These are phyloP conservation scores for Pichia nanzhaoensis DNA, from an alignment of 805 yeast genomes.

Conservation along the genomic window DNA sequence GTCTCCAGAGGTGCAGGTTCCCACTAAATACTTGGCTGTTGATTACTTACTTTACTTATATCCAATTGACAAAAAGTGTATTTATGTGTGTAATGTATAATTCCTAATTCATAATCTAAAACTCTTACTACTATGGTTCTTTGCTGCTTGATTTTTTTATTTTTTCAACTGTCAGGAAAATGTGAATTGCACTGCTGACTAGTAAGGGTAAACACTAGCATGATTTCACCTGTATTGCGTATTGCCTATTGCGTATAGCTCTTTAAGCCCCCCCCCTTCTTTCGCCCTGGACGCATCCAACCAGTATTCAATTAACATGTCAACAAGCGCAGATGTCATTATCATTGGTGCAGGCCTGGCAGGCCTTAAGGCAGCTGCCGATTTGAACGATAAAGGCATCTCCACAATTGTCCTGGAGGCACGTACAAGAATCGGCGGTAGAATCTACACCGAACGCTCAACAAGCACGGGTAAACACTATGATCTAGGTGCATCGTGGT, in stretches of 20 bases:
- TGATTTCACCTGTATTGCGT: no score
- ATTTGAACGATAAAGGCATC: constrained; percentile 27
- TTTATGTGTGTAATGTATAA: no score
- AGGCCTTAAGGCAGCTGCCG: constrained; percentile 44
- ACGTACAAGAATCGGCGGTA: constrained; percentile 41
- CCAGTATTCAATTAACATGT: no score
- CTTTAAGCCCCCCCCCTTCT: no score
- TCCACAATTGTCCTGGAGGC: constrained; percentile 41
- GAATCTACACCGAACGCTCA: constrained; percentile 31
- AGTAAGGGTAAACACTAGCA: no score
- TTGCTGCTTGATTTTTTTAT: no score
- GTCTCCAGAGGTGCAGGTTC: constrained; percentile 78
- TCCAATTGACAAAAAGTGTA: background rate
- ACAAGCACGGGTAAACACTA: constrained; percentile 24
- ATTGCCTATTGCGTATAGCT: no score
- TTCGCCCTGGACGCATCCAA: no score
- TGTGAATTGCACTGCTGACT: no score
- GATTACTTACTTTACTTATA: background rate
- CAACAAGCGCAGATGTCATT: constrained; percentile 27
- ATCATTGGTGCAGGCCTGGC: constrained; percentile 48
- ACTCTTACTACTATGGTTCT: no score
- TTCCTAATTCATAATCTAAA: no score
- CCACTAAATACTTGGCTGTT: constrained; percentile 30
- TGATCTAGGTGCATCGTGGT: constrained; percentile 52
- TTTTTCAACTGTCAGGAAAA: no score